phyloP scores from a whole-genome alignment of 768 basidiomycete species.

The Asterophora lycoperdoides region DNA sequence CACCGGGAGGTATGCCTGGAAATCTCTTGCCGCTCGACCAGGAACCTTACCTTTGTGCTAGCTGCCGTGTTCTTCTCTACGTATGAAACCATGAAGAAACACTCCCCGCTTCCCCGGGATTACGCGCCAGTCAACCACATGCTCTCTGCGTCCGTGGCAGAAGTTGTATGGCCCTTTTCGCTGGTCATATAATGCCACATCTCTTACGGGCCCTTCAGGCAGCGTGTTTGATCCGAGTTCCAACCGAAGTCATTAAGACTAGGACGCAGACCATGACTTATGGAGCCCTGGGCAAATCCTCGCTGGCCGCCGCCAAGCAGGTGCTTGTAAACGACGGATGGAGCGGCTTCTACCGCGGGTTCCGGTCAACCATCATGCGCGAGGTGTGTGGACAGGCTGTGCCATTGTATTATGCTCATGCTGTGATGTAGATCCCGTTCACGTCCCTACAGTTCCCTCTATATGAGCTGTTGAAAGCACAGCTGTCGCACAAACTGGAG shows the following conservation, averaged over 20 bases:
- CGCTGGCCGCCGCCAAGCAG: constrained; percentile 52
- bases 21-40: not conserved
- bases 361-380: constrained; percentile 66
- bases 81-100: constrained; percentile 84
- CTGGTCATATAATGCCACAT: constrained; percentile 9
- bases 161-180: constrained; percentile 45
- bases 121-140: constrained; percentile 59
- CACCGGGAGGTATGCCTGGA: constrained; percentile 74
- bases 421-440: constrained; percentile 76
- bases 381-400: constrained; percentile 33
- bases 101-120: constrained; percentile 56
- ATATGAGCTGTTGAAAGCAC: constrained; percentile 81
- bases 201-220: constrained; percentile 40
- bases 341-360: constrained; percentile 84
- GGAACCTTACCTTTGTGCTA: constrained; percentile 27
- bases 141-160: constrained; percentile 54
- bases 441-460: constrained; percentile 94
- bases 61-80: constrained; percentile 94
- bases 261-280: constrained; percentile 85
- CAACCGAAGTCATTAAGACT: constrained; percentile 95
- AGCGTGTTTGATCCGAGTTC: constrained; percentile 90
- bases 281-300: constrained; percentile 49
- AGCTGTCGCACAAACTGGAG: constrained; percentile 50
- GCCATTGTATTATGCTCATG: constrained; percentile 1
- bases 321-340: constrained; percentile 61